phyloP scores from a whole-genome alignment of 306 rosid species.

The Pyrus communis region DNA sequence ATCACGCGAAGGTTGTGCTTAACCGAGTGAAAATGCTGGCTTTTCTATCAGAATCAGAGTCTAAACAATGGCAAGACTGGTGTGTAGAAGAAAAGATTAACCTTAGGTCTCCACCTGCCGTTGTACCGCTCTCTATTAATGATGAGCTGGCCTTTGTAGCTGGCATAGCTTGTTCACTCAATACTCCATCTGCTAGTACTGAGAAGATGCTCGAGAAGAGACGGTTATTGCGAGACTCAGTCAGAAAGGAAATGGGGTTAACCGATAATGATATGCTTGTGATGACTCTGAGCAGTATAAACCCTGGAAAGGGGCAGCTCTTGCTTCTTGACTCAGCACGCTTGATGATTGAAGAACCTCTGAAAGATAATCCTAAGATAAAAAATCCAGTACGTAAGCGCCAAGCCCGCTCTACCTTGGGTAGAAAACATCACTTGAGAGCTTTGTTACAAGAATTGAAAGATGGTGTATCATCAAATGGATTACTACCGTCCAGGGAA shows the following conservation, averaged over 20 bases:
- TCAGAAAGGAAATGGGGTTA: conserved; percentile 74
- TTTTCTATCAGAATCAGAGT: conserved; percentile 74
- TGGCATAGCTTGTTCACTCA: conserved; percentile 68
- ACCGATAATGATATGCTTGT: conserved; percentile 65
- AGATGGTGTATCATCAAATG: conserved; percentile 25
- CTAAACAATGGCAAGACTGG: conserved; percentile 78
- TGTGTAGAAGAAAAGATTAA: conserved; percentile 62
- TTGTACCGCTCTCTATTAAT: conserved; percentile 73
- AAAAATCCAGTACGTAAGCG: conserved; percentile 16
- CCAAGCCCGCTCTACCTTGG: conserved; percentile 31
- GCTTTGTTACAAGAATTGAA: conserved; percentile 41
- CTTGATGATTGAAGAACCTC: conserved; percentile 28
- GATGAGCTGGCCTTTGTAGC: conserved; percentile 82
- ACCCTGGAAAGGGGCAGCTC: conserved; percentile 87
- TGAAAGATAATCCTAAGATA: conserved; percentile 23
- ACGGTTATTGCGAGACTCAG: conserved; percentile 49
- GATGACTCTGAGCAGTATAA: conserved; percentile 78
- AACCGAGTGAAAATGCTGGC: conserved; percentile 57
- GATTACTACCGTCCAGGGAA: conserved; percentile 14
- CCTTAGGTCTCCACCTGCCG: conserved; percentile 51
- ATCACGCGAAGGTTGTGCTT: conserved; percentile 61
- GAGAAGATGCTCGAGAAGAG: conserved; percentile 56
- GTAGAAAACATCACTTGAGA: conserved; percentile 51
- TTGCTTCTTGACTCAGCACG: conserved; percentile 68
- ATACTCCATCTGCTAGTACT: conserved; percentile 59